phyloP scores from a whole-genome alignment of 176 grass and related monocot genomes.

The Raddia guianensis region DNA sequence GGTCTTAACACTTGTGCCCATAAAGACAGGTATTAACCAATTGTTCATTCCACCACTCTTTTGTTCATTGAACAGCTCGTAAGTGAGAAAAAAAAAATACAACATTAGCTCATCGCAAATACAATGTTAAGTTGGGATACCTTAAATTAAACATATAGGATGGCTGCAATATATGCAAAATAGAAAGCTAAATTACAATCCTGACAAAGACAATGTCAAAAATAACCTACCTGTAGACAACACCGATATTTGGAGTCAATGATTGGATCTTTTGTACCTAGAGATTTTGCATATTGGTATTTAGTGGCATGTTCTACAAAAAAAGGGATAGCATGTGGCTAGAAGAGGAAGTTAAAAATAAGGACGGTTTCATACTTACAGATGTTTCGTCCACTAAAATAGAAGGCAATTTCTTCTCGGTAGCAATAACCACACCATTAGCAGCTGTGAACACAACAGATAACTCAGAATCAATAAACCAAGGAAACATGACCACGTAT shows the following conservation, averaged over 20 bases:
- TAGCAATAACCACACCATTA: slow-evolving; percentile 85
- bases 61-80: background rate
- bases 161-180: slow-evolving; percentile 18
- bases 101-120: background rate
- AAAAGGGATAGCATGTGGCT: background rate
- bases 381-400: slow-evolving; percentile 86
- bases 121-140: background rate
- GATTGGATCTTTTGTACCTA: slow-evolving; percentile 96
- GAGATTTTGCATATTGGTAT: slow-evolving; percentile 32
- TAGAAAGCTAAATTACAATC: slow-evolving; percentile 25
- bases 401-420: slow-evolving; percentile 82
- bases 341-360: background rate
- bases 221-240: slow-evolving; percentile 92
- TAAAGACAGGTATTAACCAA: background rate
- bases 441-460: slow-evolving; percentile 54
- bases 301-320: background rate
- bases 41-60: background rate
- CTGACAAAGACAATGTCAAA: slow-evolving; percentile 10
- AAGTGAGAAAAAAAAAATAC: background rate
- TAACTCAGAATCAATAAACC: slow-evolving; percentile 32
- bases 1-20: background rate
- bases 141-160: slow-evolving; percentile 19
- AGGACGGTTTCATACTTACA: slow-evolving; percentile 43
- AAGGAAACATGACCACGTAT: background rate
- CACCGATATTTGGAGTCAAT: slow-evolving; percentile 89